Conservation (phyloP, 305 asterid genomes). For the Solanum hybrid region DNA sequence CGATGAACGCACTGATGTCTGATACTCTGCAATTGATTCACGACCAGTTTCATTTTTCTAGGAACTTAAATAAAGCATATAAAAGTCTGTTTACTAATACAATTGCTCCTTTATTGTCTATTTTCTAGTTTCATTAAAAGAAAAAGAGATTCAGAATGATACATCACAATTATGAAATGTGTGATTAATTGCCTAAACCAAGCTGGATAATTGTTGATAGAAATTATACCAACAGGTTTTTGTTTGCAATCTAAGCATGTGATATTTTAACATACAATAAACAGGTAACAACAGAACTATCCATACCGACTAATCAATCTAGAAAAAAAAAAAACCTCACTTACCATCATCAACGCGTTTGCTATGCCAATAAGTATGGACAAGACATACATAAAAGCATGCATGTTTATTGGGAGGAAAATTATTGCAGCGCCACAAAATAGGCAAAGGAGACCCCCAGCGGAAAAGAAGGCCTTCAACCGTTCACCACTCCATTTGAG, state of each 20-base stretch:
- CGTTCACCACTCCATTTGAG: constrained; percentile 3
- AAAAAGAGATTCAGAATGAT: not conserved
- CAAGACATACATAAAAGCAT: not conserved
- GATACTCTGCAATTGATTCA: not conserved
- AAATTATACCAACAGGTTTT: not conserved
- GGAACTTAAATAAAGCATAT: not conserved
- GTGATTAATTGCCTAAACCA: not conserved
- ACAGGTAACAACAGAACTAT: not conserved
- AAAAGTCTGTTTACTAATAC: not conserved
- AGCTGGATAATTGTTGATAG: not conserved
- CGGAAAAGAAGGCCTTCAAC: not conserved
- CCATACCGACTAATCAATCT: not conserved
- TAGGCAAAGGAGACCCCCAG: constrained; percentile 6
- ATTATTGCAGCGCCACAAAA: not conserved
- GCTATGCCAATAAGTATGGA: constrained; percentile 1
- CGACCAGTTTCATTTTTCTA: not conserved
- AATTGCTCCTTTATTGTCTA: not conserved
- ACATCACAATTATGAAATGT: not conserved
- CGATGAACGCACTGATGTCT: not conserved
- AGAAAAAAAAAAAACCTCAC: not conserved
- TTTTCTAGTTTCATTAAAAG: not conserved
- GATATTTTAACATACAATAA: not conserved
- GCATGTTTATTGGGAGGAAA: constrained; percentile 4
- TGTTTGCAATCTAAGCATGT: not conserved
- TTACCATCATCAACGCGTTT: constrained; percentile 6